Evolutionary conservation across 306 rosid species (phyloP), one percentile per base, ranked within the genome.

Genomic region (Astragalus glycyphyllos): DNA sequence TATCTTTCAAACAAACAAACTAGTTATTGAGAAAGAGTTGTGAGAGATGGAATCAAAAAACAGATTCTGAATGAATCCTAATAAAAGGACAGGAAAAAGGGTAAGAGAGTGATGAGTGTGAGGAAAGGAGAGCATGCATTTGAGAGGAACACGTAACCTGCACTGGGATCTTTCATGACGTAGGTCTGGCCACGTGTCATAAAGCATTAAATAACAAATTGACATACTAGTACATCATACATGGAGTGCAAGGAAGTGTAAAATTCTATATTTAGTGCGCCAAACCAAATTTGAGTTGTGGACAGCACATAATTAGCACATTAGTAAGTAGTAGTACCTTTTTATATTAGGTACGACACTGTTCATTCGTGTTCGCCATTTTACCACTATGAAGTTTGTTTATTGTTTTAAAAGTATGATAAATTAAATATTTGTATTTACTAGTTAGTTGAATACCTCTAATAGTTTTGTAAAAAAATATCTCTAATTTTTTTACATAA

Each of bases 121-220:
- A 55, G 35, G 13, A 61, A 81, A 40, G 42, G 15, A 55, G 74
- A 60, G 72, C 91, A 85, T 86, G 87, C 91, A 73, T 13, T 53
- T 64, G 16, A 46, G 13, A 4, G 8, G 49, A 16, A 63, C 44
- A 85, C 90, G 90, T 85, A 83, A 73, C 23, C 79, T 46, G 0
- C 48, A 4, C 0, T n/a, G 16, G 54, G 56, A 58, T 77, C 78
- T 75, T 54, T 84, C 77, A 76, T 79, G 83, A 82, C 77, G 80
- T 78, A 68, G 73, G 53, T 66, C 5, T 11, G 40, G 69, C 87
- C 90, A 93, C 88, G 84, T 75, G 90, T 80, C 51, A 35, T 41
- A 9, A 55, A 45, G 8, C 41, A 64, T 35, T 15, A 50, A 68
- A 26, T 26, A 26, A 26, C 31, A 26, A 20, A 26, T 26, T 26